Conservation (phyloP, 2,329 filamentous ascomycete genomes). For the Verticillium nubilum region DNA sequence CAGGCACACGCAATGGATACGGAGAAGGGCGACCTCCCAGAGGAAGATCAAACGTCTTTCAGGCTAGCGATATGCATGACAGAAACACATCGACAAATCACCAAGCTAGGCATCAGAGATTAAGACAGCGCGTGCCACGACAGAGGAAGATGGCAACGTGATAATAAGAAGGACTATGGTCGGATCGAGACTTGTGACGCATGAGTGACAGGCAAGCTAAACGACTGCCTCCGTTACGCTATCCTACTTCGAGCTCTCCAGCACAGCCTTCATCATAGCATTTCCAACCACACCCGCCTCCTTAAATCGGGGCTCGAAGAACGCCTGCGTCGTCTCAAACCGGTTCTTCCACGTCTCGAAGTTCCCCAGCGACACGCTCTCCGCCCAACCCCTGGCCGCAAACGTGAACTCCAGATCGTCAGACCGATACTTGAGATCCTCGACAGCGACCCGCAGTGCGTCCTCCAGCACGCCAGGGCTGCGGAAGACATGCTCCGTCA, state of each 20-base stretch:
- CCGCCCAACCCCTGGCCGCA: constrained; percentile 91
- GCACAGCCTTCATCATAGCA: constrained; percentile 93
- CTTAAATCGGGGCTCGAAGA: constrained; percentile 85
- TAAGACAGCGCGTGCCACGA: no score
- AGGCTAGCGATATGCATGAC: no score
- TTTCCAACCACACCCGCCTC: constrained; percentile 87
- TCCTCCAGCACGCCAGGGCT: constrained; percentile 76
- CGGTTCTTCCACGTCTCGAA: constrained; percentile 91
- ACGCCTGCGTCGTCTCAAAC: constrained; percentile 83
- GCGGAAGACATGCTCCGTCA: constrained; percentile 94
- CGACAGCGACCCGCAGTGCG: constrained; percentile 76
- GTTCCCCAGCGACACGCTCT: constrained; percentile 84
- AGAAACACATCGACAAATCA: no score
- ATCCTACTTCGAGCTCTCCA: constrained; percentile 63
- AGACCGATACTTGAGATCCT: constrained; percentile 86
- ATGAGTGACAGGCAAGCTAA: no score
- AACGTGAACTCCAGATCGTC: constrained; percentile 98
- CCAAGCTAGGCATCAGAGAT: no score
- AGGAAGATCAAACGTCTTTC: no score
- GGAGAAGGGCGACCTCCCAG: no score
- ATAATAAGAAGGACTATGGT: no score
- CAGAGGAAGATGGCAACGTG: no score
- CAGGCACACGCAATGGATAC: no score
- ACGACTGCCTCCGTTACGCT: no score
- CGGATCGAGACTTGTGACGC: no score